Conservation (phyloP, 1,284 basidiomycete species). For the Cutaneotrichosporon spelunceum region DNA sequence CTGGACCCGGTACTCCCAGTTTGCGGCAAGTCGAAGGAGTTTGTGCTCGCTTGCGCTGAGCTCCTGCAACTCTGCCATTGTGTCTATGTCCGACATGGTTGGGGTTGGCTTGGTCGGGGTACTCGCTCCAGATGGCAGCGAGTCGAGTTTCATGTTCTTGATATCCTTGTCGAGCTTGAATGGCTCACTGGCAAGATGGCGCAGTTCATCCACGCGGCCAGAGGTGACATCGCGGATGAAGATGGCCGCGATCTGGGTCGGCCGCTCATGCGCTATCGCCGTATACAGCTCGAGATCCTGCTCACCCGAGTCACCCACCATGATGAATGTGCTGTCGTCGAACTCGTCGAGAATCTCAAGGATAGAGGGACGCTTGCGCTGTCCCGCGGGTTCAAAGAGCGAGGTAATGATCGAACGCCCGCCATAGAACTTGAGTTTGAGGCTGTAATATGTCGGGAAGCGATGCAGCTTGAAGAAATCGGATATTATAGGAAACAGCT, state of each 20-base stretch:
- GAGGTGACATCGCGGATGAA: constrained; percentile 70
- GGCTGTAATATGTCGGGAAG: constrained; percentile 56
- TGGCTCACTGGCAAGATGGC: neutral
- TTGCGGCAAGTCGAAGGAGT: constrained; percentile 34
- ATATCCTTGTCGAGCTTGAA: neutral
- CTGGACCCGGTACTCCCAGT: constrained; percentile 35
- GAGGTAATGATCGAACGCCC: constrained; percentile 75
- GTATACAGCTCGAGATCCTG: constrained; percentile 84
- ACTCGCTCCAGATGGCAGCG: constrained; percentile 1
- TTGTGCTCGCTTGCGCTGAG: constrained; percentile 39
- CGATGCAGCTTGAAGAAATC: constrained; percentile 71
- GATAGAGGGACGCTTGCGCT: constrained; percentile 74
- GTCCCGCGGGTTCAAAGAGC: constrained; percentile 65
- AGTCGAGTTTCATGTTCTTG: neutral
- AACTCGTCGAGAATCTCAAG: constrained; percentile 71
- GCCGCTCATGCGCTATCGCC: constrained; percentile 64
- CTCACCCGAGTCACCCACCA: constrained; percentile 83
- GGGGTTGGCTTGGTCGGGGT: constrained; percentile 10
- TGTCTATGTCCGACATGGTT: constrained; percentile 11
- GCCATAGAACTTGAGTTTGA: constrained; percentile 70
- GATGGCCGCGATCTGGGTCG: constrained; percentile 59
- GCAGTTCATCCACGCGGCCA: constrained; percentile 24
- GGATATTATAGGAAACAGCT: constrained; percentile 72
- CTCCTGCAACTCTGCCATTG: constrained; percentile 28
- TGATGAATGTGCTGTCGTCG: constrained; percentile 68